These are phyloP conservation scores for Monoraphidium neglectum DNA, from an alignment of 139 green algal species.

Conservation along the genomic window DNA sequence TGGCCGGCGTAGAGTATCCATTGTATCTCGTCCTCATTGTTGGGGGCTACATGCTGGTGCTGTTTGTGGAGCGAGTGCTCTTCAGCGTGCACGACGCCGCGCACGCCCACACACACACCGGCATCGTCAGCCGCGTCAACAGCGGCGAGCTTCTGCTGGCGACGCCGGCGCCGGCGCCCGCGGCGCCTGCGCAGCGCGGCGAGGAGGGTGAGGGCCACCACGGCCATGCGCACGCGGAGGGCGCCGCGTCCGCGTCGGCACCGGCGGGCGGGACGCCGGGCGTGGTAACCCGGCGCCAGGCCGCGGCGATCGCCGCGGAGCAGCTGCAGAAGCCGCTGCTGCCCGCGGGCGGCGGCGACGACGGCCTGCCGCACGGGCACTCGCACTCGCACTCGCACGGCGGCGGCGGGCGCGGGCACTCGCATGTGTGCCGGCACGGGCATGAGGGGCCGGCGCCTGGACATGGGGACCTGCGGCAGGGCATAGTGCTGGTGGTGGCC, in stretches of 20 bases:
- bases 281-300: not conserved
- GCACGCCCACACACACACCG: constrained; percentile 28
- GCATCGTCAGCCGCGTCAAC: not conserved
- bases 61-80: constrained; percentile 33
- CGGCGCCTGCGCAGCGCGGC: constrained; percentile 3
- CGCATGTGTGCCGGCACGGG: not conserved
- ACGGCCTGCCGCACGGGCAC: not conserved
- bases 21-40: constrained; percentile 30
- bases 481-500: constrained; percentile 45
- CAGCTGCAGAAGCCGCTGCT: constrained; percentile 12
- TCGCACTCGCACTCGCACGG: not conserved
- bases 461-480: constrained; percentile 28
- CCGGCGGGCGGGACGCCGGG: not conserved
- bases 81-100: constrained; percentile 26
- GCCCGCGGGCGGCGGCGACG: not conserved
- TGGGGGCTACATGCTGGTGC: constrained; percentile 30
- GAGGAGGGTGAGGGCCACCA: constrained; percentile 13
- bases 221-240: not conserved
- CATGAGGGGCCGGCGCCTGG: not conserved
- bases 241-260: not conserved
- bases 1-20: constrained; percentile 14
- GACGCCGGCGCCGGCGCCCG: not conserved
- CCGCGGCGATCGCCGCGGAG: not conserved
- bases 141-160: not conserved
- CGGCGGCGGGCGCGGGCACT: not conserved